These are phyloP conservation scores for Blastobotrys persicus DNA, from an alignment of 1,139 yeast genomes.

Conservation along the genomic window DNA sequence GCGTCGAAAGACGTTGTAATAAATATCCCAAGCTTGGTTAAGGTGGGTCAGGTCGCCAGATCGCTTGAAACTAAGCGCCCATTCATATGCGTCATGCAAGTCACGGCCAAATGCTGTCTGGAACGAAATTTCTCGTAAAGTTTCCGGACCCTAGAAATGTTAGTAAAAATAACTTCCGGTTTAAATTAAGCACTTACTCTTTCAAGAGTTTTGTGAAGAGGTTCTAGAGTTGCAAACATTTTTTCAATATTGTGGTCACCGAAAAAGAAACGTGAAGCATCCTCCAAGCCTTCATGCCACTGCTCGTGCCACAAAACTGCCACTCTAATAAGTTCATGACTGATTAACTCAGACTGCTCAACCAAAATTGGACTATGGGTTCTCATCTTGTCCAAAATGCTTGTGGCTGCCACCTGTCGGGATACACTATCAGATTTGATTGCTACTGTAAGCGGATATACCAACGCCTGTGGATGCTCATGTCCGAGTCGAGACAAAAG, in stretches of 20 bases:
- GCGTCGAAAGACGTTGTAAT: conserved; percentile 88
- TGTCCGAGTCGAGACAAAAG: conserved; percentile 84
- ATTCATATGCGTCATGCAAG: conserved; percentile 86
- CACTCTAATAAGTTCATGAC: conserved; percentile 87
- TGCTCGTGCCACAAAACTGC: conserved; percentile 97
- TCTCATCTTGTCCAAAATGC: conserved; percentile 89
- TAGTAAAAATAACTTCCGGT: conserved; percentile 9
- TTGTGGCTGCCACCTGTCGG: conserved; percentile 87
- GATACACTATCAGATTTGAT: conserved; percentile 89
- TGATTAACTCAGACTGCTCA: conserved; percentile 91
- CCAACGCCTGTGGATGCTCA: conserved; percentile 95
- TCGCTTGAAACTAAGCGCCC: conserved; percentile 83
- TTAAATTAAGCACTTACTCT: conserved; percentile 31
- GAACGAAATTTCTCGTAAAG: conserved; percentile 89
- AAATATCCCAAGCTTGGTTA: conserved; percentile 97
- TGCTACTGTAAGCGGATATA: conserved; percentile 94
- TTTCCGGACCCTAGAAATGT: conserved; percentile 66
- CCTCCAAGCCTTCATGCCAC: conserved; percentile 98
- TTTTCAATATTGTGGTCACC: conserved; percentile 94
- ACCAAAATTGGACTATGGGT: conserved; percentile 81
- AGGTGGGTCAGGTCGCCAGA: conserved; percentile 84
- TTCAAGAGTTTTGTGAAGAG: conserved; percentile 77
- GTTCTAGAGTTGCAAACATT: conserved; percentile 89
- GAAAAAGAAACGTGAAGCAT: conserved; percentile 89
- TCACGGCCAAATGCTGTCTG: conserved; percentile 93